Conservation (phyloP, 768 basidiomycete species). For the Tubosaeta brunneosetosa region DNA sequence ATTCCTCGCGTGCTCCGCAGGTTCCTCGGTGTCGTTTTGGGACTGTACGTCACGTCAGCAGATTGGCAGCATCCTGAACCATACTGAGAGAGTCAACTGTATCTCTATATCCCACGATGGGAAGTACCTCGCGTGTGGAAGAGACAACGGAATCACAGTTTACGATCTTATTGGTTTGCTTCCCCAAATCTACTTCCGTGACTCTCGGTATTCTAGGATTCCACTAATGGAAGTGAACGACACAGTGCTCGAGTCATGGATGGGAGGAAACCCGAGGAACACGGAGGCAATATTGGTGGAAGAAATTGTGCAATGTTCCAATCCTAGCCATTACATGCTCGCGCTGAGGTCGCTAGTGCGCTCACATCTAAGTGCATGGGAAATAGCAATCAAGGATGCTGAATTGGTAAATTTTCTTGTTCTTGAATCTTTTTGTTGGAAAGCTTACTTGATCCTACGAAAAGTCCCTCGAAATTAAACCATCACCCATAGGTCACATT, state of each 20-base stretch:
- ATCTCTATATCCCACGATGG: constrained; percentile 6
- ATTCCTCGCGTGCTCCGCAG: neutral
- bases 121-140: constrained; percentile 8
- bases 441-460: neutral
- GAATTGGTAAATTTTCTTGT: neutral
- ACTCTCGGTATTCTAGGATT: neutral
- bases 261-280: neutral
- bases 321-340: neutral
- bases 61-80: neutral
- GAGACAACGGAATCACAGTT: neutral
- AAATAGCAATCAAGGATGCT: neutral
- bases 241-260: neutral
- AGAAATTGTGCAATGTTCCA: neutral
- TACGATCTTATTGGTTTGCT: constrained; percentile 1
- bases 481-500: neutral
- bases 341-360: neutral
- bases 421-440: no score
- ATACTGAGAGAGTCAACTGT: neutral
- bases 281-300: neutral
- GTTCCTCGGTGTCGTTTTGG: constrained; percentile 7
- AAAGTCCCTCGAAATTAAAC: neutral
- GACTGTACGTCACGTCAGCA: neutral
- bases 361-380: neutral
- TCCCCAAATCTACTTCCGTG: neutral
- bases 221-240: neutral